A percentile compares a stretch with the other conserved stretches of the same genome.
Evolutionary conservation across 2,329 filamentous ascomycete genomes (phyloP).

Genomic region (Westerdykella aurantiaca): DNA sequence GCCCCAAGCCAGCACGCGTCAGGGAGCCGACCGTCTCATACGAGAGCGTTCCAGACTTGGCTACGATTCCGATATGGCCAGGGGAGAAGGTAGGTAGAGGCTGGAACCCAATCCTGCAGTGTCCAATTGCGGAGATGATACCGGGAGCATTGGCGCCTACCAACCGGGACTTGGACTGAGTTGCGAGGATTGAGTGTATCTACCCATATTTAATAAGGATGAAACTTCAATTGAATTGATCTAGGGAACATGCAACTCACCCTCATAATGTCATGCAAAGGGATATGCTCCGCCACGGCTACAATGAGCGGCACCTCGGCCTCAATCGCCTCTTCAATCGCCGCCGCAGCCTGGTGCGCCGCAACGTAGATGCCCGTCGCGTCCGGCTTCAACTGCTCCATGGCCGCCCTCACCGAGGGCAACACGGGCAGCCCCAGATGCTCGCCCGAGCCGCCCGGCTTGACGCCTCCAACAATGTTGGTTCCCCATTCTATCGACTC

Average conservation of each 20-base stretch:
- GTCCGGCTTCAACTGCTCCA: conserved; percentile 65
- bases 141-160: conserved; percentile 79
- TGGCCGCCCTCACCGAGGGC: conserved; percentile 62
- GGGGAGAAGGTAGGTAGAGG: conserved; percentile 66
- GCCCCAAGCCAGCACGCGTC: conserved; percentile 66
- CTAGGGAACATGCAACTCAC: conserved; percentile 45
- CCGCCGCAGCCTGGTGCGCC: conserved; percentile 63
- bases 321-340: conserved; percentile 74
- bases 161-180: conserved; percentile 65
- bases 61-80: conserved; percentile 67
- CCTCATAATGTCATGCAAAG: conserved; percentile 69
- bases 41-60: conserved; percentile 74
- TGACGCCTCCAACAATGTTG: conserved; percentile 73
- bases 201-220: conserved; percentile 25
- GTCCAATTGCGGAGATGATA: conserved; percentile 67
- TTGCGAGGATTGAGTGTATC: conserved; percentile 64
- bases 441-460: conserved; percentile 62
- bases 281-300: conserved; percentile 74
- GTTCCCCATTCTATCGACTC: conserved; percentile 74
- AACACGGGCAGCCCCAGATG: conserved; percentile 69
- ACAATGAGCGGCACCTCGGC: conserved; percentile 73
- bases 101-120: conserved; percentile 70
- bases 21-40: conserved; percentile 75
- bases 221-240: not conserved
- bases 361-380: conserved; percentile 76